Conservation (phyloP, 2,329 filamentous ascomycete species). For the Cordyceps javanica region DNA sequence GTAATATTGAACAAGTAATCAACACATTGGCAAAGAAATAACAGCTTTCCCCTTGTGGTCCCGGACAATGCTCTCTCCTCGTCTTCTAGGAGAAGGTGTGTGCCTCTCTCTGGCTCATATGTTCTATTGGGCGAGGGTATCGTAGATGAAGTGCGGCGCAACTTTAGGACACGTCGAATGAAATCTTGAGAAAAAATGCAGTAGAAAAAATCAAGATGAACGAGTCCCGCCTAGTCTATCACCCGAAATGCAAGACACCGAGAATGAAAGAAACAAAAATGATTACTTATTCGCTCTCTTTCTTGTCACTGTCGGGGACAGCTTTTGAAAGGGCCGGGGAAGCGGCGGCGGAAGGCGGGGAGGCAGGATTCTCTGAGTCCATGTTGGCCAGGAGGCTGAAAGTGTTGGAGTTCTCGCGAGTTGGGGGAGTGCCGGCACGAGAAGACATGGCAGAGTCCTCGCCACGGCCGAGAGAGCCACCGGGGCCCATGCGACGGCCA, state of each 20-base stretch:
- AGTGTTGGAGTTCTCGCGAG: constrained; percentile 63
- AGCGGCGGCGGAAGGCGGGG: constrained; percentile 62
- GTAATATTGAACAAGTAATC: constrained; percentile 10
- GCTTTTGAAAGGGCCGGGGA: constrained; percentile 62
- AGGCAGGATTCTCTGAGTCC: constrained; percentile 59
- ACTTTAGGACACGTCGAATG: constrained; percentile 41
- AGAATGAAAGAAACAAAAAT: constrained; percentile 22
- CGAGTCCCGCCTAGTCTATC: constrained; percentile 45
- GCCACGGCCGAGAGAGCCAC: constrained; percentile 64
- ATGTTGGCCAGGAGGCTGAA: constrained; percentile 65
- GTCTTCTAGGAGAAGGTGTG: constrained; percentile 28
- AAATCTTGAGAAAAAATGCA: constrained; percentile 36
- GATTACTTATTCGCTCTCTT: constrained; percentile 37
- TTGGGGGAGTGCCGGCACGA: constrained; percentile 80
- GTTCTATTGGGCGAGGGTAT: constrained; percentile 45
- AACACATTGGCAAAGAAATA: constrained; percentile 16
- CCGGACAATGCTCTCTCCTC: constrained; percentile 16
- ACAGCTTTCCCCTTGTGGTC: constrained; percentile 8
- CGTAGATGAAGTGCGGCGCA: constrained; percentile 40
- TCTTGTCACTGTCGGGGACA: constrained; percentile 50
- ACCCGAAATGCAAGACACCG: constrained; percentile 41
- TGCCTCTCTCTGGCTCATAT: constrained; percentile 21
- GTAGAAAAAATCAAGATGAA: constrained; percentile 15
- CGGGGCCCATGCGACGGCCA: constrained; percentile 72
- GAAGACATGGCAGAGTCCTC: constrained; percentile 87